phyloP scores from a whole-genome alignment of 345 rosid species.

The Rhodamnia rubescens region DNA sequence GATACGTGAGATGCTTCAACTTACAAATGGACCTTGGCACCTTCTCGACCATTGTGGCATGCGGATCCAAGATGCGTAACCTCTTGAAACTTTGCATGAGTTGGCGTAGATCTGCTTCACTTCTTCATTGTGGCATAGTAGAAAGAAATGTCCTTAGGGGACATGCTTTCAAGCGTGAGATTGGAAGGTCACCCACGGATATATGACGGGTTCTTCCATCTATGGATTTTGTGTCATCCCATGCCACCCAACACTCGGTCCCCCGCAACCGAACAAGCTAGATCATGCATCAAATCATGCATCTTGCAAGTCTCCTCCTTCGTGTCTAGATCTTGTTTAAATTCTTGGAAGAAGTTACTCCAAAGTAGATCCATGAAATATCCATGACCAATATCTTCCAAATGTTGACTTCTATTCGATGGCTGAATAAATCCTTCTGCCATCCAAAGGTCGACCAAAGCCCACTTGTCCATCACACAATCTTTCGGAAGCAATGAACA shows the following conservation, averaged over 20 bases:
- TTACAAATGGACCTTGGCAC: neutral
- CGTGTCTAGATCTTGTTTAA: neutral
- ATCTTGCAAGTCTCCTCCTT: neutral
- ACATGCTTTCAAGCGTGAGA: neutral
- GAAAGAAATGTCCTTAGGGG: neutral
- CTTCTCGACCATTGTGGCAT: neutral
- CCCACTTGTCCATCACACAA: neutral
- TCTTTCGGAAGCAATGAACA: neutral
- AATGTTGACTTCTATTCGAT: neutral
- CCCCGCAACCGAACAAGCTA: neutral
- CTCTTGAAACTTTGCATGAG: neutral
- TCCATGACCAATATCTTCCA: neutral
- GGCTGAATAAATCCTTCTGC: neutral
- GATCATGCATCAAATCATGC: conserved; percentile 1
- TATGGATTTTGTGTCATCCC: neutral
- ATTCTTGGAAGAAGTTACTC: neutral
- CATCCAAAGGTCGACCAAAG: neutral
- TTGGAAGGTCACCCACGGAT: neutral
- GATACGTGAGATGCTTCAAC: neutral
- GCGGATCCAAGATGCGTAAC: neutral
- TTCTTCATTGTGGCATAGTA: neutral
- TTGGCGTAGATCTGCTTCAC: rapidly evolving
- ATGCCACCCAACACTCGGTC: neutral
- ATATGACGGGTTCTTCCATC: neutral
- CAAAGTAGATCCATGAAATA: neutral